Percentiles rank a stretch among this genome's conserved stretches.
Conservation (phyloP, 768 basidiomycete species). For the Cystoderma amianthinum region DNA sequence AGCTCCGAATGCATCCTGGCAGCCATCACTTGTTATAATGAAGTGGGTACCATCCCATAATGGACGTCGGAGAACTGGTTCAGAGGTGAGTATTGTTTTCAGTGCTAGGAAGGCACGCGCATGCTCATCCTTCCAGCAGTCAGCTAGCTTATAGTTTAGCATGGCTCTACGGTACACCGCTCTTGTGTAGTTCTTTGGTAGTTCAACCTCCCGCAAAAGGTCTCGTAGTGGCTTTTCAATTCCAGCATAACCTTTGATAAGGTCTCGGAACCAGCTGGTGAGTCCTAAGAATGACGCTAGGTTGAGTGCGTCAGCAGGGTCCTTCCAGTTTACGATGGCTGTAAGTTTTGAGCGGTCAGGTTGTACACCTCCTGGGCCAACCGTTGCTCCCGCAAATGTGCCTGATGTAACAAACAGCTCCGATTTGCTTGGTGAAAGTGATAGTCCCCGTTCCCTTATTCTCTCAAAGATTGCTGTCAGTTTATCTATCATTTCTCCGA, state of each 20-base stretch:
- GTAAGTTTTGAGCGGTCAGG: conserved; percentile 25
- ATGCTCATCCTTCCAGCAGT: conserved; percentile 13
- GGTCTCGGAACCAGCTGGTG: conserved; percentile 19
- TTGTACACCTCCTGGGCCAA: conserved; percentile 21
- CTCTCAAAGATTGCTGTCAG: conserved; percentile 15
- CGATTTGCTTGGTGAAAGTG: conserved; percentile 24
- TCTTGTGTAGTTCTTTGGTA: conserved; percentile 11
- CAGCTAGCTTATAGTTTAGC: conserved; percentile 6
- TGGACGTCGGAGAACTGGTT: conserved; percentile 16
- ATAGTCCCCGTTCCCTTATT: conserved; percentile 17
- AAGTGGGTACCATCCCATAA: conserved; percentile 21
- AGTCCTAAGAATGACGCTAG: conserved; percentile 23
- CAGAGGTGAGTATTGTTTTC: conserved; percentile 14
- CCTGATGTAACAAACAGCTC: conserved; percentile 24
- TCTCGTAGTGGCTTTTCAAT: conserved; percentile 20
- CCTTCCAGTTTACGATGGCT: conserved; percentile 22
- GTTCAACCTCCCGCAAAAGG: conserved; percentile 10
- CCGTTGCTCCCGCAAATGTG: conserved; percentile 21
- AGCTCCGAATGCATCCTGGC: conserved; percentile 19
- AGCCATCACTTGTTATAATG: conserved; percentile 23
- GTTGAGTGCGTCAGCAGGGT: conserved; percentile 15
- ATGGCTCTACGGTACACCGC: conserved; percentile 15
- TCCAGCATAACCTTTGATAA: conserved; percentile 22
- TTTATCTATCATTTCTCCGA: conserved; percentile 16
- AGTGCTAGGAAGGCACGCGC: conserved; percentile 17